Conservation (phyloP, 2,329 filamentous ascomycete species). For the Fusarium globosum region DNA sequence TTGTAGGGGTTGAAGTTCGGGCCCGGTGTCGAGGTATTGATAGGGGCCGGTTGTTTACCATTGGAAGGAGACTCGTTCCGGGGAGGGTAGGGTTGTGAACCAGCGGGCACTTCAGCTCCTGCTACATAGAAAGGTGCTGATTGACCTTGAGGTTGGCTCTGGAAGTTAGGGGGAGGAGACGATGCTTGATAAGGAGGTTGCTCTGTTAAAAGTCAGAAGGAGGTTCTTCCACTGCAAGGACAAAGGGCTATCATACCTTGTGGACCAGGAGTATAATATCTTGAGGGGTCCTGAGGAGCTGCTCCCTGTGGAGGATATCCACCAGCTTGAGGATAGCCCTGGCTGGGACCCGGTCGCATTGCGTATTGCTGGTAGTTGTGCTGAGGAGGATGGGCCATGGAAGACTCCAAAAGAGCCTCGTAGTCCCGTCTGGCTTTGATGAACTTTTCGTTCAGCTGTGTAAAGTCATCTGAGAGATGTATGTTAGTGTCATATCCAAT, state of each 20-base stretch:
- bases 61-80: constrained; percentile 62
- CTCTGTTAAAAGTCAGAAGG: constrained; percentile 46
- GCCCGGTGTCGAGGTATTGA: constrained; percentile 65
- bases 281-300: constrained; percentile 68
- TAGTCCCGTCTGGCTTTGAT: constrained; percentile 98
- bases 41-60: constrained; percentile 61
- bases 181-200: constrained; percentile 60
- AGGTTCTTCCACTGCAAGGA: not conserved
- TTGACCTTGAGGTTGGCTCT: constrained; percentile 61
- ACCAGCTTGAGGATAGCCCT: constrained; percentile 56
- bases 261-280: constrained; percentile 75
- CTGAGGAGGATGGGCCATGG: constrained; percentile 93
- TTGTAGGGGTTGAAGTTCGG: constrained; percentile 59
- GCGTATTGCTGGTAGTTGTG: constrained; percentile 78
- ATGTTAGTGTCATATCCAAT: not conserved
- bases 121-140: constrained; percentile 75
- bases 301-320: constrained; percentile 57
- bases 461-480: constrained; percentile 78
- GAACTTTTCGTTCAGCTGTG: constrained; percentile 98
- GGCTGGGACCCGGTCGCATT: constrained; percentile 63
- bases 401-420: constrained; percentile 92
- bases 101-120: constrained; percentile 64
- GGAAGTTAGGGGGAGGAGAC: constrained; percentile 66
- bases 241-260: constrained; percentile 36
- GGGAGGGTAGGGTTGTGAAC: constrained; percentile 62